Conservation (phyloP, 129 eudicot species). For the Erigeron canadensis region DNA sequence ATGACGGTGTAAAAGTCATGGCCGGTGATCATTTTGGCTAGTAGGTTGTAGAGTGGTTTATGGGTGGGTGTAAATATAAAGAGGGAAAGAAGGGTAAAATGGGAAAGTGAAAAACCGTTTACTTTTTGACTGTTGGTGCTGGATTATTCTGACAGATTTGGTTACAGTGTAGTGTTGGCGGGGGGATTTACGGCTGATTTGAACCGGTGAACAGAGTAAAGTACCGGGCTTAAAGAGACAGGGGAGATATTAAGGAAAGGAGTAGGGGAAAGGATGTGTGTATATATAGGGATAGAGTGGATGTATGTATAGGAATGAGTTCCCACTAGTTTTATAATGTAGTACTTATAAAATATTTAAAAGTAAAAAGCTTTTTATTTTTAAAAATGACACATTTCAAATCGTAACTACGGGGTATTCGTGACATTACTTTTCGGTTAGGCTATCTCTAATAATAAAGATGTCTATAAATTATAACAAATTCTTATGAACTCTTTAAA, state of each 20-base stretch:
- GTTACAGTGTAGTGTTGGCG: slow-evolving; percentile 27
- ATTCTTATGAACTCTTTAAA: too few relatives aligned
- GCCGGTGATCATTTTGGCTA: slow-evolving; percentile 61
- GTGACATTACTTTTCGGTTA: too few relatives aligned
- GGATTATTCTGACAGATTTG: slow-evolving; percentile 25
- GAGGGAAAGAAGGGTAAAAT: background rate
- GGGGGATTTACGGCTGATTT: slow-evolving; percentile 31
- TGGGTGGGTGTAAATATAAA: background rate
- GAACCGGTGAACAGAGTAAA: background rate
- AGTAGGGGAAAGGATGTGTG: background rate
- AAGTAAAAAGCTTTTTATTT: background rate
- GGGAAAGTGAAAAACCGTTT: slow-evolving; percentile 35
- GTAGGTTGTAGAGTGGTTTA: background rate
- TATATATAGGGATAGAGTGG: background rate
- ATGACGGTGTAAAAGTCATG: slow-evolving; percentile 88
- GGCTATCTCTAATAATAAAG: too few relatives aligned
- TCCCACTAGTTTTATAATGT: too few relatives aligned
- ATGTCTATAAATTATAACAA: too few relatives aligned
- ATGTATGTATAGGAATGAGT: background rate
- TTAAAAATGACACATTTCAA: too few relatives aligned
- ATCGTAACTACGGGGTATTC: too few relatives aligned
- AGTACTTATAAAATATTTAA: too few relatives aligned
- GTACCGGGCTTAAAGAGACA: slow-evolving; percentile 1
- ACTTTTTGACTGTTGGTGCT: background rate
- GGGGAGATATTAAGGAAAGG: background rate